Evolutionary conservation across 1,139 yeast species (phyloP).

Genomic region (Blastobotrys ciferrii): DNA sequence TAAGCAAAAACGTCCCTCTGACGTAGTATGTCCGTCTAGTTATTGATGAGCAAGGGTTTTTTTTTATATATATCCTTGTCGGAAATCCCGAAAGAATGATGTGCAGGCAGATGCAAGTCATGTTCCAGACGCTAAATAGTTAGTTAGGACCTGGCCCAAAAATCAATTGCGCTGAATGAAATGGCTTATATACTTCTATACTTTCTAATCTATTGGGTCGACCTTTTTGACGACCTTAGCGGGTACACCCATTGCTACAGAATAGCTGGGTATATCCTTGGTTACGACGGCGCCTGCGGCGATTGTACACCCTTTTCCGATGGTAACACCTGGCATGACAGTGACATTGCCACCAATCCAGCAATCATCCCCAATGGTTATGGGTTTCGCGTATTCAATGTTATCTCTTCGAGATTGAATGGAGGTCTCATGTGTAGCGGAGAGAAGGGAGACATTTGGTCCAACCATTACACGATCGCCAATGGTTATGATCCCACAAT

Average conservation of each 20-base stretch:
- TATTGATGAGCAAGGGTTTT: neutral
- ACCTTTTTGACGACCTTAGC: slow-evolving; percentile 2
- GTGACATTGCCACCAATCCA: slow-evolving; percentile 1
- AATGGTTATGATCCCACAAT: neutral
- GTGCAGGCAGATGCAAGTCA: neutral
- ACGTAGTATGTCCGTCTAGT: neutral
- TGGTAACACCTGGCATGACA: slow-evolving; percentile 7
- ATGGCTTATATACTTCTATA: neutral
- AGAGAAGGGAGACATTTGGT: slow-evolving; percentile 2
- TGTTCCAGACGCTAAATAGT: neutral
- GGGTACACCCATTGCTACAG: slow-evolving; percentile 6
- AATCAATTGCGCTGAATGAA: neutral
- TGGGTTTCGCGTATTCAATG: slow-evolving; percentile 6
- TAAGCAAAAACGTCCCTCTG: no score
- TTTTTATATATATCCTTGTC: neutral
- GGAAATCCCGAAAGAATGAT: neutral
- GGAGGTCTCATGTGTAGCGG: slow-evolving; percentile 4
- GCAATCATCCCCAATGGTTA: slow-evolving; percentile 6
- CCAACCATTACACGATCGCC: slow-evolving; percentile 6
- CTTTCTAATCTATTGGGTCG: neutral
- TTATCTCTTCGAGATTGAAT: neutral
- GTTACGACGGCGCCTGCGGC: slow-evolving; percentile 4
- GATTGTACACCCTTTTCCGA: slow-evolving; percentile 4
- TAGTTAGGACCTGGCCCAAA: neutral
- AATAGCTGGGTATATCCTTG: neutral